These are phyloP conservation scores for Tricholomella constricta DNA, from an alignment of 768 basidiomycete genomes.

Conservation along the genomic window DNA sequence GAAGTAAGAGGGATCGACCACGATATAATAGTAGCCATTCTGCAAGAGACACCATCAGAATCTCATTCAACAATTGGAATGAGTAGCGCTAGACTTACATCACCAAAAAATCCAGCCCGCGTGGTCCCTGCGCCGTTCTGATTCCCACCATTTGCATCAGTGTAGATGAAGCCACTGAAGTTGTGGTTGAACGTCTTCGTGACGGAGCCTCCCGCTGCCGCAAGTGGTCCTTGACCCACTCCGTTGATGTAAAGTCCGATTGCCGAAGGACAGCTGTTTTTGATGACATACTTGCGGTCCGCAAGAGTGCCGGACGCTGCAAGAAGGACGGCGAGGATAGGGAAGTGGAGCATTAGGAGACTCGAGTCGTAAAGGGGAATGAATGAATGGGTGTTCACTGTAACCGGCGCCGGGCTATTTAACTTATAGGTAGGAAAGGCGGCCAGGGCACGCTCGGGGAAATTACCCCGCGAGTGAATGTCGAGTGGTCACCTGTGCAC, in stretches of 20 bases:
- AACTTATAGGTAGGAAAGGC: no score
- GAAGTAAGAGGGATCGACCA: conserved; percentile 24
- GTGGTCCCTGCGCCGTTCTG: conserved; percentile 22
- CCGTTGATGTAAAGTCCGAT: conserved; percentile 25
- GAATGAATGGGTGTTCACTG: no score
- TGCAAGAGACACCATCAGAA: no score
- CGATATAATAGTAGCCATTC: no score
- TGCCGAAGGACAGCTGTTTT: conserved; percentile 24
- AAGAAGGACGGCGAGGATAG: conserved; percentile 1
- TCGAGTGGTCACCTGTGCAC: no score
- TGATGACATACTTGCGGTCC: conserved; percentile 20
- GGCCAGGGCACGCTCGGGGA: no score
- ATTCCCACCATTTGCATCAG: conserved; percentile 25
- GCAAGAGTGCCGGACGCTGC: conserved; percentile 3
- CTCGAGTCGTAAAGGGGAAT: no score
- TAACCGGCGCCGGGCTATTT: no score
- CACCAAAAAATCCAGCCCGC: conserved; percentile 25
- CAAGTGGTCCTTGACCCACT: conserved; percentile 17
- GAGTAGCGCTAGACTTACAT: conserved; percentile 16
- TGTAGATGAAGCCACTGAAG: conserved; percentile 28
- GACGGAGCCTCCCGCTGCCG: conserved; percentile 6
- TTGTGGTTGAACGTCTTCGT: conserved; percentile 16
- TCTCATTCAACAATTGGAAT: no score
- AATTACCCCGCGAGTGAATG: no score
- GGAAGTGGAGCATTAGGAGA: background rate